Evolutionary conservation across 2,329 filamentous ascomycete genomes (phyloP).

Genomic region (Epicoccum sorghinum): DNA sequence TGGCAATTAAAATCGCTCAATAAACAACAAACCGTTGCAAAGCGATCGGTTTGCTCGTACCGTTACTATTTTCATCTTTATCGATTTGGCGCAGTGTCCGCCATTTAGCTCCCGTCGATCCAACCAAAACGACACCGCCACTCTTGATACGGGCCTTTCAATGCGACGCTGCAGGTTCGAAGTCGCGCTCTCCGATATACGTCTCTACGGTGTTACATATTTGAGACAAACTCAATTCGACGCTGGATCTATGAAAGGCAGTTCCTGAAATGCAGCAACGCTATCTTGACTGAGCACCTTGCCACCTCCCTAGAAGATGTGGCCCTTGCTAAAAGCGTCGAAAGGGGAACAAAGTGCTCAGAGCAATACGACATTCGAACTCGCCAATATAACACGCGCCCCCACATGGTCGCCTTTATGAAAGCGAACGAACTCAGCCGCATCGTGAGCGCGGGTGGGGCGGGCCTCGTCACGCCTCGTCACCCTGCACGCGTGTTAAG

Average conservation of each 20-base stretch:
- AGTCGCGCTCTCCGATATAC: too few species aligned
- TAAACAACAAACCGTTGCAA: background rate
- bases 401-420: background rate
- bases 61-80: slow-evolving; percentile 1
- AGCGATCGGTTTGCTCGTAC: background rate
- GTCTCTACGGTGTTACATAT: too few species aligned
- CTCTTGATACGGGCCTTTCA: background rate
- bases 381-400: background rate
- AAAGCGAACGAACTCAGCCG: background rate
- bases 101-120: background rate
- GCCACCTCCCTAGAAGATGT: background rate
- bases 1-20: background rate
- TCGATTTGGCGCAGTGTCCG: background rate
- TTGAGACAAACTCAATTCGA: too few species aligned
- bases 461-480: slow-evolving; percentile 13
- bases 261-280: too few species aligned
- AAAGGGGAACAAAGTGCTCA: background rate
- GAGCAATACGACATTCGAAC: background rate
- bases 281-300: background rate
- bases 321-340: background rate
- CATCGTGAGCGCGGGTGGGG: slow-evolving; percentile 2
- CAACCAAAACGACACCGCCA: background rate
- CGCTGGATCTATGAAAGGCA: too few species aligned
- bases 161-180: background rate
- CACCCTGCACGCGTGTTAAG: slow-evolving; percentile 7